Evolutionary conservation across 2,329 filamentous ascomycete genomes (phyloP), one percentile per base, ranked within the genome.

Genomic region (Beauveria scarabaeidicola): DNA sequence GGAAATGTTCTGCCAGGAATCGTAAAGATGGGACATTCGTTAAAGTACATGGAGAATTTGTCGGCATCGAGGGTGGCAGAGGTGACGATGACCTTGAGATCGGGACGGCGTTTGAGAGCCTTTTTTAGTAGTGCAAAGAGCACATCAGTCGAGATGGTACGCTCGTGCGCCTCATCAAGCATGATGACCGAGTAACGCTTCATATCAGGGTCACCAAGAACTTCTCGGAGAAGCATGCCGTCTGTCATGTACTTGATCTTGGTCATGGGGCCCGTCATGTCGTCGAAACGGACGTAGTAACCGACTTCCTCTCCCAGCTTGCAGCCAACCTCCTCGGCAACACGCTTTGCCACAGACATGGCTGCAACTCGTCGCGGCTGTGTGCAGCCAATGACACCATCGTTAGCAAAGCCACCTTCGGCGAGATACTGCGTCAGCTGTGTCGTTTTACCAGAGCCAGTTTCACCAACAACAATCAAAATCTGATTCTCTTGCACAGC

Each of bases 211-310:
- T 99, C 94, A 65, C 97, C 82, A 55, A 99, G 81, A 70, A 97
- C 91, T 75, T 99, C 94, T 77, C 94, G 84, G 75, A 97, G 87
- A 71, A 99, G 83, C 90, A 97, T 97, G 73, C 94, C 94, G 68
- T 99, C 94, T 17, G 94, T 99, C 93, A 99, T 97, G 77, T 99
- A 99, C 77, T 99, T 99, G 78, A 99, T 96, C 69, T 87, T 90
- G 1, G 94, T 99, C 19, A 87, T 82, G 2, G 90, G 85, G 64
- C 87, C 90, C 0, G 93, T 97, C 70, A 87, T 89, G 74, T 99
- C 94, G 69, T 99, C 94, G 70, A 99, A 99, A 71, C 94, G 90
- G 69, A 99, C 96, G 8, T 90, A 96, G 72, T 99, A 99, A 58
- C 94, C 94, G 63, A 99, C 93, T 71, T 97, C 92, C 59, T 92